These are phyloP conservation scores for Sparassis latifolia DNA, from an alignment of 1,284 basidiomycete genomes.

Conservation along the genomic window DNA sequence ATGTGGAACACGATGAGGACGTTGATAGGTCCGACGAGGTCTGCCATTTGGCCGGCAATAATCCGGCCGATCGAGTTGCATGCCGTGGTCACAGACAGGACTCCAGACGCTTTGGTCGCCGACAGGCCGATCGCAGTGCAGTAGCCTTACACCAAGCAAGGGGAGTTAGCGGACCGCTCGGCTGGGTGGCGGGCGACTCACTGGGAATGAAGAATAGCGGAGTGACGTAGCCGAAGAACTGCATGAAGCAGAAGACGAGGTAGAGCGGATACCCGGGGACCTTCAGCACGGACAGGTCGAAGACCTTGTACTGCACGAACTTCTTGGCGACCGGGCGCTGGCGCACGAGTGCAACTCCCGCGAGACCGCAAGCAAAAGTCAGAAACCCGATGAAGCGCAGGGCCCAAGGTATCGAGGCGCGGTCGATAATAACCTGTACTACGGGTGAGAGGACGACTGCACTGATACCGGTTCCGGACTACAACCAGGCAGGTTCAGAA, in stretches of 20 bases:
- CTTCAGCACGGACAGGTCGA: slow-evolving; percentile 3
- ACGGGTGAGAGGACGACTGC: not conserved
- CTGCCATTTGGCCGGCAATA: not conserved
- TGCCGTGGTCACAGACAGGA: slow-evolving; percentile 4
- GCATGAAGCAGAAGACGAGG: slow-evolving; percentile 4
- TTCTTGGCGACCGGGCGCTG: slow-evolving; percentile 3
- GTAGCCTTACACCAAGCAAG: not conserved
- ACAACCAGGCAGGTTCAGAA: too few species aligned
- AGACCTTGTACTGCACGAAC: slow-evolving; percentile 4
- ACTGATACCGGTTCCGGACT: too few species aligned
- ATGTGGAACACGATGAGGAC: slow-evolving; percentile 4
- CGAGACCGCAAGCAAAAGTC: slow-evolving; percentile 2
- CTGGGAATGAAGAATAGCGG: slow-evolving; percentile 7
- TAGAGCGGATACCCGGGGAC: slow-evolving; percentile 4
- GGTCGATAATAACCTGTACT: slow-evolving; percentile 1
- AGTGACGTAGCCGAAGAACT: slow-evolving; percentile 7
- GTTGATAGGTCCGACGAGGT: slow-evolving; percentile 2
- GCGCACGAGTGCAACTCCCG: slow-evolving; percentile 1
- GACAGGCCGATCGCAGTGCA: slow-evolving; percentile 4
- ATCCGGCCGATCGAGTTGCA: slow-evolving; percentile 2
- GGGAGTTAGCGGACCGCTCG: not conserved
- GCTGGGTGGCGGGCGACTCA: not conserved
- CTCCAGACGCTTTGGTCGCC: slow-evolving; percentile 1
- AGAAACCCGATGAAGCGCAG: slow-evolving; percentile 6
- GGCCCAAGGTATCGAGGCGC: slow-evolving; percentile 3